Conservation (phyloP, 73 alveolate genomes). For the Symbiodinium pilosum region DNA sequence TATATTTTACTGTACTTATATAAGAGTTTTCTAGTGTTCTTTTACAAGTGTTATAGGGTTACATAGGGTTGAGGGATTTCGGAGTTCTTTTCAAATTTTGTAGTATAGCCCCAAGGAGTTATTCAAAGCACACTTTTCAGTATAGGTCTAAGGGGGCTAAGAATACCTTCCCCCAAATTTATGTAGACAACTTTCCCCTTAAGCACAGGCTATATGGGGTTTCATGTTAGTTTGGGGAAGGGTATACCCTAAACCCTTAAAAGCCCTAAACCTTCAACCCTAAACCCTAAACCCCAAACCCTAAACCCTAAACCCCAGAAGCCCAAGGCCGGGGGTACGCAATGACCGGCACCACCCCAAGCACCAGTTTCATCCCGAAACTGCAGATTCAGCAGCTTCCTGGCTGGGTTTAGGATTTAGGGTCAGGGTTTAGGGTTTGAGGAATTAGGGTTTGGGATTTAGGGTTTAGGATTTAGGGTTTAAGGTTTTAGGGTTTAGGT, state of each 20-base stretch:
- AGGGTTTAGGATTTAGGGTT: no score
- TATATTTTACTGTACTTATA: no score
- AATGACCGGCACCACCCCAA: conserved; percentile 19
- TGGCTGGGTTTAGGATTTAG: no score
- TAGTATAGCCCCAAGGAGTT: no score
- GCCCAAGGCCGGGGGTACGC: not conserved
- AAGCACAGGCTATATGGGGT: no score
- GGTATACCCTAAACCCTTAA: not conserved
- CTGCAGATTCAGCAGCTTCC: not conserved
- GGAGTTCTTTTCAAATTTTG: not conserved
- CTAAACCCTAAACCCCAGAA: not conserved
- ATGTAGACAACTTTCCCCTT: not conserved
- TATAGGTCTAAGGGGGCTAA: not conserved
- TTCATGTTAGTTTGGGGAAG: no score
- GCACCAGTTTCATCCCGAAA: not conserved
- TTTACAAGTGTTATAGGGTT: not conserved
- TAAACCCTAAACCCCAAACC: not conserved
- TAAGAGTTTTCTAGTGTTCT: no score
- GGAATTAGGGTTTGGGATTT: no score
- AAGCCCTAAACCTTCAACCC: not conserved
- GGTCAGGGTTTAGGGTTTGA: no score
- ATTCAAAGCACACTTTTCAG: not conserved
- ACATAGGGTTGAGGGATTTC: not conserved
- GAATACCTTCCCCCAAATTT: not conserved
- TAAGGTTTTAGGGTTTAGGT: no score